phyloP scores from a whole-genome alignment of 129 eudicot species.

The Chrysanthemum makinoi region DNA sequence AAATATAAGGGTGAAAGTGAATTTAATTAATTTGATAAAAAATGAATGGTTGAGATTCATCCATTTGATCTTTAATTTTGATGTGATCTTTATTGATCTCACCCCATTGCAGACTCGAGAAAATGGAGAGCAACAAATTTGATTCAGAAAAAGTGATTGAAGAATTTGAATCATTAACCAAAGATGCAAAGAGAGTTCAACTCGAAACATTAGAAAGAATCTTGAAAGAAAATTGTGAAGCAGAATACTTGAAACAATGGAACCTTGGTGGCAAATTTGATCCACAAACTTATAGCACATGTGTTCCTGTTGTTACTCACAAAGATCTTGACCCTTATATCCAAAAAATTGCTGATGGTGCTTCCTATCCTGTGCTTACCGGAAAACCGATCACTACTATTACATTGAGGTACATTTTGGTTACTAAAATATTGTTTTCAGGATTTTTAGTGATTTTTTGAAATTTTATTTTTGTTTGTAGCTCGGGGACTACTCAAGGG shows the following conservation, averaged over 20 bases:
- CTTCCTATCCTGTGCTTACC: conserved; percentile 50
- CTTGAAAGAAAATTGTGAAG: conserved; percentile 53
- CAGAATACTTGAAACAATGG: conserved; percentile 63
- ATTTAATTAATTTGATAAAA: too few relatives aligned
- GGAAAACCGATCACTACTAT: conserved; percentile 59
- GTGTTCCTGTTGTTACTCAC: conserved; percentile 71
- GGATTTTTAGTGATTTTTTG: not conserved
- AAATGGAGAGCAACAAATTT: conserved; percentile 51
- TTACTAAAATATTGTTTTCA: not conserved
- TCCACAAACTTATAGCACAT: conserved; percentile 45
- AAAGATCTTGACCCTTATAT: conserved; percentile 74
- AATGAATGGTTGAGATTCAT: too few relatives aligned
- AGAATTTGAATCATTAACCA: conserved; percentile 64
- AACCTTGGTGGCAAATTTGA: conserved; percentile 65
- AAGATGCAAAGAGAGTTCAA: conserved; percentile 67
- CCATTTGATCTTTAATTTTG: too few relatives aligned
- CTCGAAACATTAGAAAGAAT: conserved; percentile 57
- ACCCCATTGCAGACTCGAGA: conserved; percentile 10
- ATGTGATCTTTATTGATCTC: too few relatives aligned
- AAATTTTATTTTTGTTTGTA: conserved; percentile 7
- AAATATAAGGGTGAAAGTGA: too few relatives aligned
- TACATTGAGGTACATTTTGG: conserved; percentile 48
- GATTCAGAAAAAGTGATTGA: conserved; percentile 42
- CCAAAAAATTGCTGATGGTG: conserved; percentile 64
- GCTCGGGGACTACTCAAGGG: conserved; percentile 80